A percentile compares a stretch with the other conserved stretches of the same genome.
These are phyloP conservation scores for Tilletia indica DNA, from an alignment of 1,284 basidiomycete species.

Conservation along the genomic window DNA sequence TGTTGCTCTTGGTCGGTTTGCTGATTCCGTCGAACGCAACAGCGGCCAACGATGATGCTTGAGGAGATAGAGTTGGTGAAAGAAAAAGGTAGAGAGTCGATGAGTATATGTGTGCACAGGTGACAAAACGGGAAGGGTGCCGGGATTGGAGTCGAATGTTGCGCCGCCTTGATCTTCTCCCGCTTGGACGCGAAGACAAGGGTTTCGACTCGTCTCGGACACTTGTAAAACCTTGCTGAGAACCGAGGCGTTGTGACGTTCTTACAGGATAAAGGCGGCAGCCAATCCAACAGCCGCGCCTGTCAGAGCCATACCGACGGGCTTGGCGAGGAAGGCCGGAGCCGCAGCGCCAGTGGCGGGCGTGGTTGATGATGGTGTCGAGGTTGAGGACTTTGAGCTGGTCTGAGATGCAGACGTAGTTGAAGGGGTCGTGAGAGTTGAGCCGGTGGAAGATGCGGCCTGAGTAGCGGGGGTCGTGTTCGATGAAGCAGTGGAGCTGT, in stretches of 20 bases:
- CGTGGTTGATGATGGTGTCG: background rate
- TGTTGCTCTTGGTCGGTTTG: too few species aligned
- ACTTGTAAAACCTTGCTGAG: too few species aligned
- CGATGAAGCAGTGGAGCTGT: background rate
- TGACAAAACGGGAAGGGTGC: background rate
- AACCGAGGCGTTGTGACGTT: background rate
- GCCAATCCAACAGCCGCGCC: slow-evolving; percentile 8
- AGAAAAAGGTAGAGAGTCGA: background rate
- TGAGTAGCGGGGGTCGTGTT: background rate
- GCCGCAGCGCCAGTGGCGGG: background rate
- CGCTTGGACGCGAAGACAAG: background rate
- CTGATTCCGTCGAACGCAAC: too few species aligned
- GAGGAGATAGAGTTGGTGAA: background rate
- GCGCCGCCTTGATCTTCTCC: background rate
- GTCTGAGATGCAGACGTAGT: background rate
- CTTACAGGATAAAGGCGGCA: slow-evolving; percentile 16
- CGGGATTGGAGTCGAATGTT: background rate
- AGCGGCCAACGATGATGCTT: too few species aligned
- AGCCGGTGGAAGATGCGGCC: background rate
- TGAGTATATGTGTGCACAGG: background rate
- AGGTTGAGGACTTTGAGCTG: background rate
- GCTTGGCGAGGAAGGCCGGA: background rate
- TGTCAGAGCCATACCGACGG: slow-evolving; percentile 9
- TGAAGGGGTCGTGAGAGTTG: background rate
- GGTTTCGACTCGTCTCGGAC: background rate